Evolutionary conservation across 78 protist species (phyloP).

Genomic region (Dictyostelium brefeldianum): DNA sequence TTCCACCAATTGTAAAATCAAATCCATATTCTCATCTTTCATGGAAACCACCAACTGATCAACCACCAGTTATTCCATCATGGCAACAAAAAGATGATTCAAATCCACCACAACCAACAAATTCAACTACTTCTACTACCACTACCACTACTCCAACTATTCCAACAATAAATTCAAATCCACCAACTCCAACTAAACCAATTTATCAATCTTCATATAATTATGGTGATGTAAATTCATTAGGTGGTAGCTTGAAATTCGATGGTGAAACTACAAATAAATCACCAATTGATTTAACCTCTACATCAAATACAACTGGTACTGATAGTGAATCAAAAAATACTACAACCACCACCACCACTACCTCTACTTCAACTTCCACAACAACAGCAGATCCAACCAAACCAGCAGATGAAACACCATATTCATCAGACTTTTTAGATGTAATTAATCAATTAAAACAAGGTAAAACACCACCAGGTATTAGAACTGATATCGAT

Average conservation of each 20-base stretch:
- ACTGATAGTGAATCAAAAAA: neutral
- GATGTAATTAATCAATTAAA: constrained; percentile 64
- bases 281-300: neutral
- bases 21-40: constrained; percentile 53
- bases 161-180: neutral
- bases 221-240: constrained; percentile 29
- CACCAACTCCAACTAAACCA: constrained; percentile 36
- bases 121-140: neutral
- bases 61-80: constrained; percentile 70
- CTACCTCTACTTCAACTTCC: neutral
- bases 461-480: constrained; percentile 82
- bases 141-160: neutral
- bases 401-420: constrained; percentile 22
- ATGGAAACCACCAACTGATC: constrained; percentile 58
- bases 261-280: neutral
- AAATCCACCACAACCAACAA: neutral
- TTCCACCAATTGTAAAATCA: constrained; percentile 8
- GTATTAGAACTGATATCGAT: constrained; percentile 71
- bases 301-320: neutral
- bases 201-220: constrained; percentile 2
- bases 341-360: neutral
- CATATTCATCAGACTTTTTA: constrained; percentile 62
- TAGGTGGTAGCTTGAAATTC: neutral
- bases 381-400: neutral
- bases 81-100: constrained; percentile 50